Evolutionary conservation across 1,139 yeast genomes (phyloP), one percentile per base, ranked within the genome.

Genomic region (Pichia sp.): DNA sequence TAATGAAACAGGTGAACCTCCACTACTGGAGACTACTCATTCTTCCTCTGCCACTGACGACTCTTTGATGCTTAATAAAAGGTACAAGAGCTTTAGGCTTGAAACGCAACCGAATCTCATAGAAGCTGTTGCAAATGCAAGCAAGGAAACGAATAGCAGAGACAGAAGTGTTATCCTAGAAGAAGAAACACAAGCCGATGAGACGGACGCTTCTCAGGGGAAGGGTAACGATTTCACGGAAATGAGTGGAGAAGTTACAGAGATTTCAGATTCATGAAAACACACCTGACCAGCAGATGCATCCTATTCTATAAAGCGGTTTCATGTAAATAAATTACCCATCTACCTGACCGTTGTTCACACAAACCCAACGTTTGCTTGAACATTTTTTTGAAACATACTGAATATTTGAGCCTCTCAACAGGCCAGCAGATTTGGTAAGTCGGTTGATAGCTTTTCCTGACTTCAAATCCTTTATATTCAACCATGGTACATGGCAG

Each of bases 51-150:
- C 19, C 31, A 44, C 34, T 5, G 56, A 50, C 6, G 52, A 56
- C 7, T 56, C 59, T 10, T 47, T 52, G 7, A 84, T 75, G 50
- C 45, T 46, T 26, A 13, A 23, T 6, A 26, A 10, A 26, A 50
- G 41, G 29, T 34, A 44, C 4, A 42, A 29, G n/a, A 44, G 8
- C 11, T 16, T 32, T 3, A 11, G 26, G 10, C 23, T 23, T 32
- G 19, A 15, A 19, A 19, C 23, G 23, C 23, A 19, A 19, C 23
- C 23, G 23, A 3, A 19, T 19, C 23, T 19, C 23, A 3, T 19
- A 19, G 23, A 19, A 19, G 23, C 23, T 19, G 23, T 19, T 19
- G 23, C 23, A 19, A 19, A 19, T 19, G 23, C 23, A 19, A 19
- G 23, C 23, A 19, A 19, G 23, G 23, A 19, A 19, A 3, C 23